Evolutionary conservation across 352 stramenopile species (phyloP).

Genomic region (Globisporangium cystogenes): DNA sequence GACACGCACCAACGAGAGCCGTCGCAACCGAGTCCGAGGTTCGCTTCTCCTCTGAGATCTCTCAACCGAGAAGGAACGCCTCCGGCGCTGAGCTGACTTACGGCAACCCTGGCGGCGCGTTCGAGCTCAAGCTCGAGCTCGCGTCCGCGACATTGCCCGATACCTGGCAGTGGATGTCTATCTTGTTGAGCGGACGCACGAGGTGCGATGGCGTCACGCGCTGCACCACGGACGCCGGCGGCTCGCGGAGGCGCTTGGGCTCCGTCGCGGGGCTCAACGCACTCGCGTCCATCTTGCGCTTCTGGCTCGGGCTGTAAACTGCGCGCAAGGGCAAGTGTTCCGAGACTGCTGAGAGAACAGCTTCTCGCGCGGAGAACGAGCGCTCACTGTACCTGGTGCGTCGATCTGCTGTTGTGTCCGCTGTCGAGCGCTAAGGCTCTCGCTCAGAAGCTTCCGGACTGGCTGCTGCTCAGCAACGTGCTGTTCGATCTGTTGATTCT

Average conservation of each 20-base stretch:
- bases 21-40: too few relatives aligned
- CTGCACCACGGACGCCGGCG: slow-evolving; percentile 19
- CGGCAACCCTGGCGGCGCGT: not conserved
- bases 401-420: slow-evolving; percentile 7
- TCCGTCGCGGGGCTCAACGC: slow-evolving; percentile 39
- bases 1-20: too few relatives aligned
- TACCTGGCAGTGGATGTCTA: slow-evolving; percentile 29
- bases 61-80: not conserved
- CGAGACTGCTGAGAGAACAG: too few relatives aligned
- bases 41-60: too few relatives aligned
- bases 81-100: not conserved
- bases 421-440: slow-evolving; percentile 3
- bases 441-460: not conserved
- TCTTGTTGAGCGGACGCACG: slow-evolving; percentile 52
- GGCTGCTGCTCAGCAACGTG: not conserved
- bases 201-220: slow-evolving; percentile 47
- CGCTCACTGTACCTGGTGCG: slow-evolving; percentile 2
- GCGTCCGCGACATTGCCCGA: not conserved
- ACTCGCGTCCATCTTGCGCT: slow-evolving; percentile 59
- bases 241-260: slow-evolving; percentile 53
- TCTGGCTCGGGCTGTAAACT: slow-evolving; percentile 56
- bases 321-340: not conserved
- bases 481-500: not conserved
- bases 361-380: not conserved
- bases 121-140: not conserved